phyloP scores from a whole-genome alignment of 2,329 filamentous ascomycete species.

The Hypoxylon sp. region DNA sequence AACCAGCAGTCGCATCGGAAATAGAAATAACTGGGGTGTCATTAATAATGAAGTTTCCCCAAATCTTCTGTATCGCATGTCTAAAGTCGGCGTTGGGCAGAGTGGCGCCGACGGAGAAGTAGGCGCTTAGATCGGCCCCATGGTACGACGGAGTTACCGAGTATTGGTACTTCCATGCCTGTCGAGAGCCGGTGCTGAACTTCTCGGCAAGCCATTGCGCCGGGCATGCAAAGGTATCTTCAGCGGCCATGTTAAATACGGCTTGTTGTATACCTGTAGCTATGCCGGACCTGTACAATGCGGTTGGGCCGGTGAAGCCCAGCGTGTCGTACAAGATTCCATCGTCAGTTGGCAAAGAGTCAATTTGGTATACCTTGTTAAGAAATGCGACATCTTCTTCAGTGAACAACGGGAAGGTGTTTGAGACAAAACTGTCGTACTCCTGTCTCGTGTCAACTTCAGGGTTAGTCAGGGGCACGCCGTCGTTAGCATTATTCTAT shows the following conservation, averaged over 20 bases:
- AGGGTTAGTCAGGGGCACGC: conserved; percentile 52
- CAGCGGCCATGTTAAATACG: conserved; percentile 63
- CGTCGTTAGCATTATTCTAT: conserved; percentile 56
- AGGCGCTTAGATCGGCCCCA: conserved; percentile 55
- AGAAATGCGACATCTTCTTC: conserved; percentile 37
- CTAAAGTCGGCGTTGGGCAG: conserved; percentile 54
- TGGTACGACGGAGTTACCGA: conserved; percentile 56
- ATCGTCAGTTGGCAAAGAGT: conserved; percentile 26
- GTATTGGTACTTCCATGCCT: conserved; percentile 62
- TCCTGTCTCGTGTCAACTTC: conserved; percentile 46
- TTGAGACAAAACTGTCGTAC: conserved; percentile 49
- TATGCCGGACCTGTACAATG: conserved; percentile 61
- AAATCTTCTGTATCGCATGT: conserved; percentile 59
- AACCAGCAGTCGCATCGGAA: conserved; percentile 51
- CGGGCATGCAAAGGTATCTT: conserved; percentile 66
- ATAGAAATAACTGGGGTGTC: conserved; percentile 58
- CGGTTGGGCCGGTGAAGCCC: conserved; percentile 57
- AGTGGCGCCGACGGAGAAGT: conserved; percentile 52
- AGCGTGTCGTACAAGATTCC: conserved; percentile 55
- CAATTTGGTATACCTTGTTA: conserved; percentile 44
- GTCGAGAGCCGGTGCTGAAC: conserved; percentile 53
- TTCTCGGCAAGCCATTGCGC: conserved; percentile 65
- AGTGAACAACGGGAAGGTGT: conserved; percentile 48
- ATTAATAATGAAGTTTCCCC: conserved; percentile 60
- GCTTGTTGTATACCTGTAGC: conserved; percentile 65